Base-by-base conservation (phyloP, 371 early-diverging fungal genomes). In the Mortierella sp. region DNA sequence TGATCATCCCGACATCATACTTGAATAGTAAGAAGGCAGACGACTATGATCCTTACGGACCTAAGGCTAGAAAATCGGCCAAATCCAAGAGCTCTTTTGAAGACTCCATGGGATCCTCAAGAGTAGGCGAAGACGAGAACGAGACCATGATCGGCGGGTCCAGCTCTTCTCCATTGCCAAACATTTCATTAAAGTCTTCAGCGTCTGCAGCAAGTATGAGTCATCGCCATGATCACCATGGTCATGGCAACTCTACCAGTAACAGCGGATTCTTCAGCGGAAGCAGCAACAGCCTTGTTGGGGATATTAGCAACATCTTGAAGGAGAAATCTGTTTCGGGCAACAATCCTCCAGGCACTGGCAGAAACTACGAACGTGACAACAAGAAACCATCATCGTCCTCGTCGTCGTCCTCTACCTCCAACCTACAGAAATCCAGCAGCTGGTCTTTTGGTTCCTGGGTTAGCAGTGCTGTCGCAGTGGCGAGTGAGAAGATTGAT, bases 381-480 rank as follows among this genome's bases (percentile, higher is more conserved):
- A 23, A 42, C 15, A 54, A 21, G 26, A 50, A 37, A 4, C 27
- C 55, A 0, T 7, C 32, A 21, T 21, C 44, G 3, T 47, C 24
- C 12, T 27, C 69, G 19, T 26, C 57, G 17, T 32, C 58, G 6
- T 8, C 58, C 9, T 54, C 56, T 0, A 27, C 44, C 11, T 28
- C 54, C 37, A 62, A 57, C 51, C 26, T 34, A 24, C 67, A 52
- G 21, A 75, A 75, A 56, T 64, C 76, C 56, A 60, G 69, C 37
- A 49, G 76, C 49, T 75, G 76, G 76, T 75, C 76, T 31, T 64
- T 75, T 56, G 76, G 76, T 51, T 75, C 76, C 2, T 68, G 68
- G 68, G 64, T 75, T 44, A 75, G 76, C 27, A 64, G 64, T 34
- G 76, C 76, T 2, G 76, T 75, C 17, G 76, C 76, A 3, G 76